Evolutionary conservation across 805 yeast genomes (phyloP).

Genomic region (Starmerella geochares): DNA sequence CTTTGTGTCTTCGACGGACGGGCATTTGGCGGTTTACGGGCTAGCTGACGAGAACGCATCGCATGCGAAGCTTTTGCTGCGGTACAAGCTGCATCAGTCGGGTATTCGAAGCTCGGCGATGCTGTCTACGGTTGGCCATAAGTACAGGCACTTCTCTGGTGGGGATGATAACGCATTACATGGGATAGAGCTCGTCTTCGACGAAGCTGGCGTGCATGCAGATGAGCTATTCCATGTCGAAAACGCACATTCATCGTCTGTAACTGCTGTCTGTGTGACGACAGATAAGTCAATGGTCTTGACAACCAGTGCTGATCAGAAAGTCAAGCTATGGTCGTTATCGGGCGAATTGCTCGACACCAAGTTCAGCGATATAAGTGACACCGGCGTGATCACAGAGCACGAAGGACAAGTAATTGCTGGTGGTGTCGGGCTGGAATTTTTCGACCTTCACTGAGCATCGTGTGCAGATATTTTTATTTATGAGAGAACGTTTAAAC

Average conservation of each 20-base stretch:
- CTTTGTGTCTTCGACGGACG: constrained; percentile 72
- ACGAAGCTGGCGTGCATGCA: background rate
- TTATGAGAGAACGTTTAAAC: too few species aligned
- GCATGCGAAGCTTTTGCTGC: constrained; percentile 3
- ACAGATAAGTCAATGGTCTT: constrained; percentile 28
- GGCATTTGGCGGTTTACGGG: constrained; percentile 56
- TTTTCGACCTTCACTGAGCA: constrained; percentile 6
- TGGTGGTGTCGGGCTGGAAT: constrained; percentile 22
- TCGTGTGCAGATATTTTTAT: background rate
- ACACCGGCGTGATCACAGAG: constrained; percentile 57
- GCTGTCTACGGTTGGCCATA: constrained; percentile 27
- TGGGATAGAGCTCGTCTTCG: constrained; percentile 33
- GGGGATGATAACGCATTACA: constrained; percentile 85
- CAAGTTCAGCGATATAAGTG: constrained; percentile 73
- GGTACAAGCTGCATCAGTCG: constrained; percentile 64
- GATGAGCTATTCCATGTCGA: constrained; percentile 29
- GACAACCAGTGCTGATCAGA: constrained; percentile 78
- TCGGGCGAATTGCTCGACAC: constrained; percentile 33
- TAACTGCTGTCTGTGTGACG: constrained; percentile 48
- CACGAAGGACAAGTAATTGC: constrained; percentile 6
- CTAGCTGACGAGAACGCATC: constrained; percentile 29
- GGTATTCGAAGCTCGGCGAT: constrained; percentile 56
- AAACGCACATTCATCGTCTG: constrained; percentile 76
- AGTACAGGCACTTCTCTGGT: constrained; percentile 44
- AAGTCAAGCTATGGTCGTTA: constrained; percentile 53